Base-by-base conservation (phyloP, 805 yeast species). In the Hanseniaspora hatyaiensis region DNA sequence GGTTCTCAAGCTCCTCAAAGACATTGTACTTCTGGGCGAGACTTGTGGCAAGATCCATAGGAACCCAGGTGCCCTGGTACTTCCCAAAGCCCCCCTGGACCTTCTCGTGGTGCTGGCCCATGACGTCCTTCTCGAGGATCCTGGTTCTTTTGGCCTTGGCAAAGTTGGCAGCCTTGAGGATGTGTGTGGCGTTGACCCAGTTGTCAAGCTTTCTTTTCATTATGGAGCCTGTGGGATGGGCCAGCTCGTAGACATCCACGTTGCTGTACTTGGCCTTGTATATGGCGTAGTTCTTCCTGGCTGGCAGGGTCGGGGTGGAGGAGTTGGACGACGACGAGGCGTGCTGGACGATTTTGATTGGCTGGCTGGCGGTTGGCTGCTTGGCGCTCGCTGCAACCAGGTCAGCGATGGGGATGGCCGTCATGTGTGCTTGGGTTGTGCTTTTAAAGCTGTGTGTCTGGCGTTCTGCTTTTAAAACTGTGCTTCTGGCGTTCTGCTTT, bases 51-150 rank as follows among this genome's bases (percentile, higher is more conserved):
- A 83, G 75, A 6, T 72, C 77, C 52, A 84, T 64, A 0, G 96
- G 96, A 8, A 88, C 88, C 96, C 96, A 88, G 2, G 96, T 88
- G 15, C 96, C 96, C 63, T 89, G 97, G 63, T 87, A 89, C 59
- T 88, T 80, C 47, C 97, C 97, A 61, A 87, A 88, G 2, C 97
- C 97, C 52, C 97, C 97, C 63, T 88, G 97, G 19, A 88, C 86
- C 62, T 89, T 89, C 58, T 88, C 96, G 61, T 88, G 96, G 16
- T 70, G 65, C 4, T 94, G 95, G 34, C 73, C 74, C 59, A 89
- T 96, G n/a, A 89, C 95, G 53, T 88, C 96, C 57, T 82, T 78
- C 61, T 88, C 97, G 55, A 88, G 71, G 52, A 88, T 86, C 56
- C 94, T 80, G 16, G 96, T 88, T 54, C 97, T 69, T 62, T 83